Evolutionary conservation across 169 alveolate genomes (phyloP).

Genomic region (Eimeria sp.): DNA sequence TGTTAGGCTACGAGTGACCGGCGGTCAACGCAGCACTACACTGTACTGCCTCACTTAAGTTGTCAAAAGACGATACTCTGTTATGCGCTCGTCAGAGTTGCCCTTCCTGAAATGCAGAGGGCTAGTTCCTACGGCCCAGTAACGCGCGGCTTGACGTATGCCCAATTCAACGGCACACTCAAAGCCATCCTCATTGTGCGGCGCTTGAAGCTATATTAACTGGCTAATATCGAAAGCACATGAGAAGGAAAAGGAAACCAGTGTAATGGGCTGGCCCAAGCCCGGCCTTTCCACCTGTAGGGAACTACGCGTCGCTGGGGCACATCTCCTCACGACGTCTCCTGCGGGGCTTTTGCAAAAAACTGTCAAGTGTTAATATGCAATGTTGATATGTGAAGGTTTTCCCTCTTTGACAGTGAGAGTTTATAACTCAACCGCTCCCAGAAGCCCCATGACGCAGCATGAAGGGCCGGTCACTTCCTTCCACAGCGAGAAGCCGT

Average conservation of each 20-base stretch:
- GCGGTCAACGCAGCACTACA: neutral
- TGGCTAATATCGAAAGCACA: neutral
- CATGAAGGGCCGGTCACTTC: neutral
- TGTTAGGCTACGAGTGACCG: neutral
- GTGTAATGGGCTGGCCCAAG: slow-evolving; percentile 5
- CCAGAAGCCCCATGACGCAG: slow-evolving; percentile 49
- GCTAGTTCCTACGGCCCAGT: neutral
- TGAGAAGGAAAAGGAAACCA: neutral
- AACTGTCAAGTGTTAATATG: neutral
- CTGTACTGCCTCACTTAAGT: neutral
- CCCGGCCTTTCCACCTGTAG: neutral
- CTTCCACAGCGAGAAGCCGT: neutral
- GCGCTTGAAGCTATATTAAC: neutral
- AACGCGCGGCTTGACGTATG: neutral
- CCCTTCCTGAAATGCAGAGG: no score
- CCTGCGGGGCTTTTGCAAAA: neutral
- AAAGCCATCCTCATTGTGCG: neutral
- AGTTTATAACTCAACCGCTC: neutral
- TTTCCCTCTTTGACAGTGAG: neutral
- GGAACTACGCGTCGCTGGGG: slow-evolving; percentile 28
- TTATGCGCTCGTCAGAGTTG: neutral
- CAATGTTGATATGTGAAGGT: no score
- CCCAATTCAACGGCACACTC: neutral
- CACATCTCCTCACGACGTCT: slow-evolving; percentile 16
- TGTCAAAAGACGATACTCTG: neutral